Evolutionary conservation across 2,329 filamentous ascomycete species (phyloP).

Genomic region (Diaporthe longicolla): DNA sequence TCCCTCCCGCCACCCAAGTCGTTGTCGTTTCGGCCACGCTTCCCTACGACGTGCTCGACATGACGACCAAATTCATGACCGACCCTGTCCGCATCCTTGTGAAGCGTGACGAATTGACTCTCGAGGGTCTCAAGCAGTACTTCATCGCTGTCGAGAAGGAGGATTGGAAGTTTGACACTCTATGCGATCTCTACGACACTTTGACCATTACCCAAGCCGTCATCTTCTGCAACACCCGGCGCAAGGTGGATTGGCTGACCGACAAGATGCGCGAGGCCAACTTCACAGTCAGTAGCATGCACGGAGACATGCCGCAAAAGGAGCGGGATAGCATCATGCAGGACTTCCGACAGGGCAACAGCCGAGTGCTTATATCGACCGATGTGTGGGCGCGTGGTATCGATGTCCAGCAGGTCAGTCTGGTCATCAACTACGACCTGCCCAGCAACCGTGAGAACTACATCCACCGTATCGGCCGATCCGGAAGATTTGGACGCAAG

Average conservation of each 20-base stretch:
- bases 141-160: conserved; percentile 99
- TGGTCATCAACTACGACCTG: conserved; percentile 99
- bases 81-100: conserved; percentile 99
- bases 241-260: conserved; percentile 99
- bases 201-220: conserved; percentile 99
- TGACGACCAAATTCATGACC: conserved; percentile 99
- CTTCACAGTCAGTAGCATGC: conserved; percentile 99
- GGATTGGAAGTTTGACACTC: conserved; percentile 99
- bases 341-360: conserved; percentile 99
- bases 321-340: conserved; percentile 99
- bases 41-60: conserved; percentile 98
- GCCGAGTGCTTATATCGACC: conserved; percentile 97
- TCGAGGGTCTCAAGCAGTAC: conserved; percentile 99
- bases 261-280: conserved; percentile 99
- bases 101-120: conserved; percentile 99
- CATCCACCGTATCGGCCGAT: conserved; percentile 99
- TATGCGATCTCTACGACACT: conserved; percentile 98
- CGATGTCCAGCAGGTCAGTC: conserved; percentile 98
- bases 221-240: conserved; percentile 99
- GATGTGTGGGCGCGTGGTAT: conserved; percentile 99
- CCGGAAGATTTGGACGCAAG: conserved; percentile 99
- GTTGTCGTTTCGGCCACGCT: conserved; percentile 98
- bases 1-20: conserved; percentile 98
- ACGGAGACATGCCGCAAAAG: conserved; percentile 98
- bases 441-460: conserved; percentile 99